phyloP scores from a whole-genome alignment of 306 rosid genomes.

The Cucumis sativus region DNA sequence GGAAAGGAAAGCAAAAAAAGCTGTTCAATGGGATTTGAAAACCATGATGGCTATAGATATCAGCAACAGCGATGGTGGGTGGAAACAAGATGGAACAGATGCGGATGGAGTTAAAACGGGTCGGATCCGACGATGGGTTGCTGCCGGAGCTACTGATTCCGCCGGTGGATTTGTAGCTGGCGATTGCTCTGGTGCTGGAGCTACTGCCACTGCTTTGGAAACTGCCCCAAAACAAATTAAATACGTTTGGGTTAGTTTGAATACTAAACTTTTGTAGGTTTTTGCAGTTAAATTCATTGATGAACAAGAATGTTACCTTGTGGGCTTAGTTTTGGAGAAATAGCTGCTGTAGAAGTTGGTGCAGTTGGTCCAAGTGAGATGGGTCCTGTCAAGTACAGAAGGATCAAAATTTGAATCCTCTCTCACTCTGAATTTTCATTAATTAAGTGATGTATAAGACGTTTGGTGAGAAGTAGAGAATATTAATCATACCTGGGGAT shows the following conservation, averaged over 20 bases:
- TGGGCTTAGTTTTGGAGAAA: not conserved
- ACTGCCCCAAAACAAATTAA: not conserved
- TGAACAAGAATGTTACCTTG: not conserved
- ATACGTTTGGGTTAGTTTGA: not conserved
- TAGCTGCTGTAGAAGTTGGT: not conserved
- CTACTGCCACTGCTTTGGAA: slow-evolving; percentile 2
- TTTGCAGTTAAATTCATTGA: too few relatives aligned
- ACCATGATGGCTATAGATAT: not conserved
- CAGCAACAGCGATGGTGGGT: not conserved
- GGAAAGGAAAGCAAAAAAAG: not conserved
- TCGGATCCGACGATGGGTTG: slow-evolving; percentile 5
- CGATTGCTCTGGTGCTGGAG: not conserved
- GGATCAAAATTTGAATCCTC: not conserved
- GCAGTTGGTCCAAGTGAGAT: slow-evolving; percentile 2
- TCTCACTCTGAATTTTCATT: not conserved
- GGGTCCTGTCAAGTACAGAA: slow-evolving; percentile 1
- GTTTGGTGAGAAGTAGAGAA: not conserved
- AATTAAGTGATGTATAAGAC: not conserved
- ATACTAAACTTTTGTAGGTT: not conserved
- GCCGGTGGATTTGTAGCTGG: not conserved
- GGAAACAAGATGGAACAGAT: not conserved
- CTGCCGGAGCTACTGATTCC: not conserved
- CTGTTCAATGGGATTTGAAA: not conserved
- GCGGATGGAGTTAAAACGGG: not conserved
- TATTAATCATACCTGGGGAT: slow-evolving; percentile 39